Conservation (phyloP, 768 basidiomycete genomes). For the Auricularia auricula-judae region DNA sequence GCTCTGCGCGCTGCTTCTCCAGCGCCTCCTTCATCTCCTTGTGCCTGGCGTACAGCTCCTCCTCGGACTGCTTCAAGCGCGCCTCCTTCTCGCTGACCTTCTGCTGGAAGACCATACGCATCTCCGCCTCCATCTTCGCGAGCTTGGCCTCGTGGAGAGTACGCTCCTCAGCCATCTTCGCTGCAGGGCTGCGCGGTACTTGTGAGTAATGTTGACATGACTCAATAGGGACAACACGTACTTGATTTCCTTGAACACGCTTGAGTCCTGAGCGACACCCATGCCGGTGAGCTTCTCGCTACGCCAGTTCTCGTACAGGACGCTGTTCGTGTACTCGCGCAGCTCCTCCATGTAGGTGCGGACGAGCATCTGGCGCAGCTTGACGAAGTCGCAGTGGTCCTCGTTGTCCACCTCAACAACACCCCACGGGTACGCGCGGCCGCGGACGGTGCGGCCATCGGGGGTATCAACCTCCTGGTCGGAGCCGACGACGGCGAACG, state of each 20-base stretch:
- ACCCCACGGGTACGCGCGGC: slow-evolving; percentile 96
- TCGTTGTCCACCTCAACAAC: slow-evolving; percentile 99
- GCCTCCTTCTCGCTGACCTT: slow-evolving; percentile 99
- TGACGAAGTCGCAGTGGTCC: slow-evolving; percentile 98
- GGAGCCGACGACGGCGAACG: slow-evolving; percentile 96
- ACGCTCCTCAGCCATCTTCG: slow-evolving; percentile 92
- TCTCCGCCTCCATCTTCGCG: slow-evolving; percentile 99
- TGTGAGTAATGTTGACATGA: slow-evolving; percentile 5
- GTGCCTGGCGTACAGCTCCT: slow-evolving; percentile 96
- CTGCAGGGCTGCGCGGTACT: slow-evolving; percentile 62
- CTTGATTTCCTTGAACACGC: slow-evolving; percentile 99
- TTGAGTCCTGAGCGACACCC: slow-evolving; percentile 96
- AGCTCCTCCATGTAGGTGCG: slow-evolving; percentile 99
- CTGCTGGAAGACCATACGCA: slow-evolving; percentile 99
- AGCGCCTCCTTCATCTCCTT: slow-evolving; percentile 99
- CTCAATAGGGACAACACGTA: slow-evolving; percentile 28
- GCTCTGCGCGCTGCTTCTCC: slow-evolving; percentile 88
- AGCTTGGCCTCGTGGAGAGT: slow-evolving; percentile 94
- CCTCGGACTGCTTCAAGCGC: slow-evolving; percentile 97
- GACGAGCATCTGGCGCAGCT: slow-evolving; percentile 98
- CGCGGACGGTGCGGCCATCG: slow-evolving; percentile 87
- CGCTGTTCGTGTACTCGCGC: slow-evolving; percentile 91
- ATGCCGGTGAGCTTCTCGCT: slow-evolving; percentile 91
- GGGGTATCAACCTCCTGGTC: slow-evolving; percentile 70
- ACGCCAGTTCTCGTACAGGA: slow-evolving; percentile 97